phyloP scores from a whole-genome alignment of 805 yeast genomes.

The Cyberlindnera samutprakarnensis region DNA sequence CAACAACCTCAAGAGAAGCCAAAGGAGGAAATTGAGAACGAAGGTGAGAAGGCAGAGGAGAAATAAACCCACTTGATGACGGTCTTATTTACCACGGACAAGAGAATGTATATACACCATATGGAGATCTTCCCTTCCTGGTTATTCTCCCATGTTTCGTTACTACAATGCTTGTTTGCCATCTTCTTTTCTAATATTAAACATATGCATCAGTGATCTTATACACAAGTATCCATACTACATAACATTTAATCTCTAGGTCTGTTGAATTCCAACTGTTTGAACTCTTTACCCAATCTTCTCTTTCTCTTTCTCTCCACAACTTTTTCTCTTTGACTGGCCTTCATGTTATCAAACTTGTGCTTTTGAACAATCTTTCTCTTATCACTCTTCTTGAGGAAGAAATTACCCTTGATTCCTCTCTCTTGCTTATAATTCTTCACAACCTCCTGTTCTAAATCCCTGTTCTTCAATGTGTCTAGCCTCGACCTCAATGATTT shows the following conservation, averaged over 20 bases:
- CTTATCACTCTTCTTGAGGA: constrained; percentile 62
- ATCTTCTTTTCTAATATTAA: no score
- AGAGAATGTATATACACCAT: no score
- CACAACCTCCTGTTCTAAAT: constrained; percentile 63
- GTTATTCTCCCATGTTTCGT: no score
- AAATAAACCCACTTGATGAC: background rate
- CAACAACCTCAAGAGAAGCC: constrained; percentile 25
- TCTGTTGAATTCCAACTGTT: constrained; percentile 35
- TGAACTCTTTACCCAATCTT: constrained; percentile 75
- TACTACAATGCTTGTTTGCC: no score
- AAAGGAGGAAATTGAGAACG: constrained; percentile 1
- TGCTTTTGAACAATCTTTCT: constrained; percentile 70
- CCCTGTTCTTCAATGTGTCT: constrained; percentile 64
- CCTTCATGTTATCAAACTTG: constrained; percentile 67
- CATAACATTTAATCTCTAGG: constrained; percentile 16
- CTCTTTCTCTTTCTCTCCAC: constrained; percentile 85
- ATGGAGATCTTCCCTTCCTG: no score
- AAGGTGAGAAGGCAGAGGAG: constrained; percentile 4
- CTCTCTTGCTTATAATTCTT: constrained; percentile 42
- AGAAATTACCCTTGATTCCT: constrained; percentile 46
- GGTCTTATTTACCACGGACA: no score
- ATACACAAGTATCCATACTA: no score
- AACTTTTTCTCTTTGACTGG: constrained; percentile 67
- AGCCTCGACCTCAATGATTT: constrained; percentile 62
- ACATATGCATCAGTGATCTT: no score